Base-by-base conservation (phyloP, 306 rosid genomes). In the Trifolium repens region DNA sequence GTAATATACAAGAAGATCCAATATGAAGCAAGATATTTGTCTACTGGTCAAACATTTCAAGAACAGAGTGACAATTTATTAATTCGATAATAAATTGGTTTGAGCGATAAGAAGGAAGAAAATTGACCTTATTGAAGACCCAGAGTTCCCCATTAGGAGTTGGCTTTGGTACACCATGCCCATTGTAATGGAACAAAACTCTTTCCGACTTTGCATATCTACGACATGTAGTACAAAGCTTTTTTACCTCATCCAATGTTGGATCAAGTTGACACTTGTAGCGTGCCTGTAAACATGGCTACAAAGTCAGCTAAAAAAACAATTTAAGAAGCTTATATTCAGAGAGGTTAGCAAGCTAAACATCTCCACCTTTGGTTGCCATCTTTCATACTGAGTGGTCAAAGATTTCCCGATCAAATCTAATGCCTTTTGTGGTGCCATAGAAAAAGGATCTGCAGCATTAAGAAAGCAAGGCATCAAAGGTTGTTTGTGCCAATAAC, bases 111-210 rank as follows among this genome's bases (percentile, higher is more conserved):
- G 43, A 68, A 52, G 72, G 61, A 57, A 3, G 47, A 72, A 55
- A 62, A 78, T 61, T 77, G 58, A 94, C 99, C 99, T 88, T 96
- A 83, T 96, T 92, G 84, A 96, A 96, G 69, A 96, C 94, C 99
- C 99, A 96, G 71, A 96, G 91, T 96, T 96, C 99, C 76, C 98
- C 97, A 71, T 91, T 92, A 53, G 93, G 82, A 65, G 99, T 92
- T 67, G 99, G 98, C 85, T 92, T 92, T 30, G 99, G 98, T 76
- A 96, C 99, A 73, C 98, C 99, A 76, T 96, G 99, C 73, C 99
- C 99, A 83, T 96, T 96, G 79, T 96, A 96, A 84, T 96, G 99
- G 80, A 92, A 96, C 68, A 96, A 82, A 77, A 96, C 99, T 87
- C 99, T 88, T 86, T 92, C 99, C 0, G 91, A 81, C 87, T 96